These are phyloP conservation scores for Chernovozyma aurita DNA, from an alignment of 1,139 yeast genomes.

Conservation along the genomic window DNA sequence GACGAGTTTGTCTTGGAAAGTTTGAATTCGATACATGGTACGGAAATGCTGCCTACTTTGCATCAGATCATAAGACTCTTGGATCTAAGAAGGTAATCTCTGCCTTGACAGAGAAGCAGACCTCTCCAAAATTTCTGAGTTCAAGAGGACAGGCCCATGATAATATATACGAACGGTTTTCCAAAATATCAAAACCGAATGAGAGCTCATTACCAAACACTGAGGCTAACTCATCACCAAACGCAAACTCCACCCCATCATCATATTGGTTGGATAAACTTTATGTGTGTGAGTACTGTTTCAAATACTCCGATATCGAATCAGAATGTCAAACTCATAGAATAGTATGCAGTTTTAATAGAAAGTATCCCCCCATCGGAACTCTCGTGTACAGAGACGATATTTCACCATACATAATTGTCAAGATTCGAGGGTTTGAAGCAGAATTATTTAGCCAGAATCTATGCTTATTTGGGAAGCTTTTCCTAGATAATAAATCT, in stretches of 20 bases:
- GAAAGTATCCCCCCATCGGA: constrained; percentile 50
- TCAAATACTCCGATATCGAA: constrained; percentile 61
- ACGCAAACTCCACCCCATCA: constrained; percentile 3
- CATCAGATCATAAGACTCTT: constrained; percentile 23
- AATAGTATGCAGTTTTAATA: constrained; percentile 35
- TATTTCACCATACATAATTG: constrained; percentile 42
- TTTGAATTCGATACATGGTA: constrained; percentile 76
- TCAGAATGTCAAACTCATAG: constrained; percentile 39
- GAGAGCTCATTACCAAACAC: neutral
- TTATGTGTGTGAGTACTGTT: constrained; percentile 76
- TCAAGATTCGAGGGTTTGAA: constrained; percentile 61
- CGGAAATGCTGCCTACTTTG: constrained; percentile 75
- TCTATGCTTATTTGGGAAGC: constrained; percentile 76
- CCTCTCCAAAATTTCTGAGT: neutral
- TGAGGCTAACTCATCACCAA: too few species aligned
- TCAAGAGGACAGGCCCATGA: neutral
- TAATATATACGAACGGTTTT: neutral
- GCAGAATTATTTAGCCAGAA: constrained; percentile 74
- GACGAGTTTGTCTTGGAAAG: constrained; percentile 60
- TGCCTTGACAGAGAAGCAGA: neutral
- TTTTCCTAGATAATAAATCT: constrained; percentile 88
- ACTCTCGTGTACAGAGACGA: constrained; percentile 63
- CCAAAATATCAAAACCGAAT: neutral
- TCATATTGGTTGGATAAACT: constrained; percentile 56
- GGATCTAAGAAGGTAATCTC: constrained; percentile 16